Evolutionary conservation across 2,329 filamentous ascomycete genomes (phyloP).

Genomic region (Tolypocladium capitatum): DNA sequence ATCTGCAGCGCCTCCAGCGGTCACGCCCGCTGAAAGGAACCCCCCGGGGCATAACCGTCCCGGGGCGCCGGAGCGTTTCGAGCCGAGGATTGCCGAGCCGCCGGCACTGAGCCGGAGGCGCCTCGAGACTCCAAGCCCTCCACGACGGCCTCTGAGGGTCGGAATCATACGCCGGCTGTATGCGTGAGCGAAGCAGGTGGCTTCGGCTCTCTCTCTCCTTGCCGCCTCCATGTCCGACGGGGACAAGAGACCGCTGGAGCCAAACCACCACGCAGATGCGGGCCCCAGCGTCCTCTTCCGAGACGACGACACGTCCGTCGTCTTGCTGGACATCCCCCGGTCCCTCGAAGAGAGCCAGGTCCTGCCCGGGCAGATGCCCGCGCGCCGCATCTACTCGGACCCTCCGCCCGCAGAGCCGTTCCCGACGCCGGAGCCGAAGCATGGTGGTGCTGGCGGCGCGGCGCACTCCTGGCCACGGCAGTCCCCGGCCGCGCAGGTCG

Average conservation of each 20-base stretch:
- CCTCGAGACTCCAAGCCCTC: not conserved
- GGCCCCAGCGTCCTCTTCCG: constrained; percentile 19
- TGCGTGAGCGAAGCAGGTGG: no score
- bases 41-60: no score
- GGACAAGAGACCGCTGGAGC: not conserved
- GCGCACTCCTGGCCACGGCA: constrained; percentile 17
- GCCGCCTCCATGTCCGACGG: not conserved
- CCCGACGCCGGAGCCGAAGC: constrained; percentile 34
- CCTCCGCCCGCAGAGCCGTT: constrained; percentile 30
- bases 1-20: constrained; percentile 5
- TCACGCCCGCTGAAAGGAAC: constrained; percentile 2
- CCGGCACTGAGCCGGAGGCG: not conserved
- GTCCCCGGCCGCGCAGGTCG: constrained; percentile 33
- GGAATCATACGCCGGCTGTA: no score
- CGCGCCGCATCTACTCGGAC: constrained; percentile 31
- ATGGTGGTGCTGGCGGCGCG: not conserved
- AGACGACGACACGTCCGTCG: constrained; percentile 26
- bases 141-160: not conserved
- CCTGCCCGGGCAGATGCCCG: constrained; percentile 20
- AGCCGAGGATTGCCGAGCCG: constrained; percentile 8
- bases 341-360: constrained; percentile 57
- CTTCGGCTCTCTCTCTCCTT: no score
- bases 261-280: not conserved
- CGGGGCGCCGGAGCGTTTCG: constrained; percentile 1
- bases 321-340: constrained; percentile 55